A percentile compares a stretch with the other conserved stretches of the same genome.
These are phyloP conservation scores for Skeletonema marinoi DNA, from an alignment of 108 stramenopile species.

Conservation along the genomic window DNA sequence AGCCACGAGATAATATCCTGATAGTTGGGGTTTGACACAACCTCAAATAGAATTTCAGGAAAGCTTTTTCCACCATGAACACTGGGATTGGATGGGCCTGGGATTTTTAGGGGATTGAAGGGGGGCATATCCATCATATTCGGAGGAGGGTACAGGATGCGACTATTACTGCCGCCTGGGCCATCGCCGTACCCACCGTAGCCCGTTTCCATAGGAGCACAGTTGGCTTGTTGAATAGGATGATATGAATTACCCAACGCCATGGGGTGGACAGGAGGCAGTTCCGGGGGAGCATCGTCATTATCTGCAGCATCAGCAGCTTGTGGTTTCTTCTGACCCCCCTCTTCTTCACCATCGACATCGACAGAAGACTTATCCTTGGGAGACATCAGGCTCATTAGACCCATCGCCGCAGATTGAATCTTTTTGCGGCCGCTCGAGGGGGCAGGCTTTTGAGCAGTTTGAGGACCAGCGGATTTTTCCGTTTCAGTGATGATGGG, in stretches of 20 bases:
- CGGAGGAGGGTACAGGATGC: not conserved
- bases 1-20: slow-evolving; percentile 63
- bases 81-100: not conserved
- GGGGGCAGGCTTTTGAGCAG: not conserved
- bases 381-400: not conserved
- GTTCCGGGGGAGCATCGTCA: not conserved
- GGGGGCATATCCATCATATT: not conserved
- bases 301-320: not conserved
- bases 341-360: not conserved
- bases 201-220: not conserved
- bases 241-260: not conserved
- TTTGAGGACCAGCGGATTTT: not conserved
- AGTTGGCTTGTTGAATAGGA: not conserved
- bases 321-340: not conserved
- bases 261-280: not conserved
- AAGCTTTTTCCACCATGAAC: slow-evolving; percentile 6
- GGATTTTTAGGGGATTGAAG: not conserved
- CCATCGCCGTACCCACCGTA: not conserved
- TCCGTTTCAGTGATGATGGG: not conserved
- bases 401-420: not conserved
- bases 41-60: slow-evolving; percentile 22
- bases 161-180: not conserved
- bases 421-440: not conserved
- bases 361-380: not conserved
- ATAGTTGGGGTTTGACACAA: slow-evolving; percentile 39